Conservation (phyloP, 257 asterid genomes). For the Gardenia jasminoides region DNA sequence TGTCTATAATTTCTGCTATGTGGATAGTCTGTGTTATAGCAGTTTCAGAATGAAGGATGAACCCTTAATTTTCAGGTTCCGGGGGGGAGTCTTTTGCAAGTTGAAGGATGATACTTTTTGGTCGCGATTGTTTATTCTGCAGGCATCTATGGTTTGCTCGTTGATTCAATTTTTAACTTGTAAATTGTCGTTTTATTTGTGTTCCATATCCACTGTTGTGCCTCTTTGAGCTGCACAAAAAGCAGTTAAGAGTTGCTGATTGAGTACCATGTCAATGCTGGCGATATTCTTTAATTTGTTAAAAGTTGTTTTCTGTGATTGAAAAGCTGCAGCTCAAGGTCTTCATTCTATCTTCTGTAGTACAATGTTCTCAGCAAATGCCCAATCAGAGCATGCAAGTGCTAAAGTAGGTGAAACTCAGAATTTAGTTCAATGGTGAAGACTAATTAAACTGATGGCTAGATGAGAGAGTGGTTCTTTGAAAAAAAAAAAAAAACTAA, state of each 20-base stretch:
- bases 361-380: background rate
- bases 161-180: conserved; percentile 14
- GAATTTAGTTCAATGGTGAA: too few relatives aligned
- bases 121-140: conserved; percentile 18
- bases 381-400: too few relatives aligned
- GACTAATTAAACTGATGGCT: too few relatives aligned
- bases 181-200: conserved; percentile 19
- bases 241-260: background rate
- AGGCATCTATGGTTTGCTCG: conserved; percentile 14
- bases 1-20: conserved; percentile 1
- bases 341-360: background rate
- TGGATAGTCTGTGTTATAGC: background rate
- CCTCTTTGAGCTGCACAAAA: conserved; percentile 9
- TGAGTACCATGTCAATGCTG: conserved; percentile 5
- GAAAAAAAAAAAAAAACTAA: too few relatives aligned
- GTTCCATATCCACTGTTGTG: conserved; percentile 9
- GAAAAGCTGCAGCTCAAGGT: background rate
- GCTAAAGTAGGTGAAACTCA: too few relatives aligned
- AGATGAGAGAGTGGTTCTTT: too few relatives aligned
- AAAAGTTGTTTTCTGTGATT: background rate
- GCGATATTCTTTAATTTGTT: conserved; percentile 22
- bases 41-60: background rate
- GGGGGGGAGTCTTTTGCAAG: background rate
- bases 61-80: background rate
- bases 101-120: conserved; percentile 6